Evolutionary conservation across 2,329 filamentous ascomycete genomes (phyloP).

Genomic region (Coleophoma crateriformis): DNA sequence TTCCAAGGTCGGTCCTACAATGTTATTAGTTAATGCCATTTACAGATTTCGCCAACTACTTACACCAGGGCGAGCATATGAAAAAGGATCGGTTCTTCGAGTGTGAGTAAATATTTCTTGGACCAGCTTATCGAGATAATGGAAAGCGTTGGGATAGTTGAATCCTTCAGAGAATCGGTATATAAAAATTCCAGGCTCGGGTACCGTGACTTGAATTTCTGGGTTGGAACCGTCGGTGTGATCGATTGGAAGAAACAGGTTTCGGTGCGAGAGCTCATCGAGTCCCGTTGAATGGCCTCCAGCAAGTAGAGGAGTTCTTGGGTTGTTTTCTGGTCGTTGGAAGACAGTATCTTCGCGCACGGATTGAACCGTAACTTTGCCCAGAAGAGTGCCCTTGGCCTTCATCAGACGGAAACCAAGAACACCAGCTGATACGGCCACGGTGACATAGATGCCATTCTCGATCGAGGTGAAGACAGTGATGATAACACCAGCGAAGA

Average conservation of each 20-base stretch:
- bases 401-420: slow-evolving; percentile 81
- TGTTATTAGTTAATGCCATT: not conserved
- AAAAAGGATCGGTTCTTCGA: slow-evolving; percentile 66
- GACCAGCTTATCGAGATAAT: slow-evolving; percentile 76
- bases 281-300: slow-evolving; percentile 8
- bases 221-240: slow-evolving; percentile 92
- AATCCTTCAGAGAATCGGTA: slow-evolving; percentile 93
- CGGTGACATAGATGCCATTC: slow-evolving; percentile 85
- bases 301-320: slow-evolving; percentile 44
- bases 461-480: slow-evolving; percentile 88
- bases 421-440: slow-evolving; percentile 69
- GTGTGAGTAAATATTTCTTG: slow-evolving; percentile 65
- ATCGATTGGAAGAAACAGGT: slow-evolving; percentile 81
- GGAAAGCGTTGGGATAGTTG: slow-evolving; percentile 91
- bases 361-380: slow-evolving; percentile 77
- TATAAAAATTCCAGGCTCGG: slow-evolving; percentile 91
- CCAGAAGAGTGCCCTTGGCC: slow-evolving; percentile 78
- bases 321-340: slow-evolving; percentile 53
- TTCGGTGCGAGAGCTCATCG: slow-evolving; percentile 51
- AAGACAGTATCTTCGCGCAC: slow-evolving; percentile 68
- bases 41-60: not conserved
- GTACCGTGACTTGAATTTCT: slow-evolving; percentile 68
- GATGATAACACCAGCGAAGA: slow-evolving; percentile 87
- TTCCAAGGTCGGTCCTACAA: slow-evolving; percentile 81
- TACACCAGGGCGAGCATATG: slow-evolving; percentile 53